Percentiles rank a stretch among this genome's conserved stretches.
phyloP scores from a whole-genome alignment of 129 eudicot genomes.

The Tagetes erecta region DNA sequence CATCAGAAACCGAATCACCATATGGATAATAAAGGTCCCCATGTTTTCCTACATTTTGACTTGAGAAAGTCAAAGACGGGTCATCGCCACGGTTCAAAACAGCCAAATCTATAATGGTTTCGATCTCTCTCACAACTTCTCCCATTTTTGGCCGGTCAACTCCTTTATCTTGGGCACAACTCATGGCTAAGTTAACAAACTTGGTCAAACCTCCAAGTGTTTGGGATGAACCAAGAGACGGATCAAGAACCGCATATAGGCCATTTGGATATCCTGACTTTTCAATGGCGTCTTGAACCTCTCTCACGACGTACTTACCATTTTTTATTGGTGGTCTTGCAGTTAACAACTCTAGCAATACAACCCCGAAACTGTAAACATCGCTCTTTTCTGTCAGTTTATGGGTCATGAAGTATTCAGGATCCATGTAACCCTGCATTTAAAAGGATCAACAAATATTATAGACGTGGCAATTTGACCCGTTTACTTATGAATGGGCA shows the following conservation, averaged over 20 bases:
- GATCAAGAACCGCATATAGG: constrained; percentile 51
- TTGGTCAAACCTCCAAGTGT: constrained; percentile 51
- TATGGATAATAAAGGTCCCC: constrained; percentile 53
- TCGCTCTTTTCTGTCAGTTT: constrained; percentile 84
- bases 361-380: constrained; percentile 86
- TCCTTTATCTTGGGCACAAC: constrained; percentile 56
- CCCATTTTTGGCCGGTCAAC: constrained; percentile 74
- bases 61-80: constrained; percentile 38
- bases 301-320: constrained; percentile 64
- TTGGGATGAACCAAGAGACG: constrained; percentile 43
- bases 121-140: constrained; percentile 82
- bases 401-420: constrained; percentile 80
- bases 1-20: constrained; percentile 40
- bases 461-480: neutral
- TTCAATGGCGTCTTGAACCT: constrained; percentile 41
- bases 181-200: constrained; percentile 69
- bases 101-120: constrained; percentile 53
- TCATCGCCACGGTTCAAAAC: constrained; percentile 32
- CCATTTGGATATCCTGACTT: constrained; percentile 30
- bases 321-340: constrained; percentile 66
- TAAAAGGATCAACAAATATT: neutral
- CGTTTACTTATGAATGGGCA: neutral
- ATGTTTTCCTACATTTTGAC: constrained; percentile 28
- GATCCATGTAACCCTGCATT: constrained; percentile 93
- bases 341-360: constrained; percentile 65